Evolutionary conservation across 768 basidiomycete genomes (phyloP).

Genomic region (Podaxis sp.): DNA sequence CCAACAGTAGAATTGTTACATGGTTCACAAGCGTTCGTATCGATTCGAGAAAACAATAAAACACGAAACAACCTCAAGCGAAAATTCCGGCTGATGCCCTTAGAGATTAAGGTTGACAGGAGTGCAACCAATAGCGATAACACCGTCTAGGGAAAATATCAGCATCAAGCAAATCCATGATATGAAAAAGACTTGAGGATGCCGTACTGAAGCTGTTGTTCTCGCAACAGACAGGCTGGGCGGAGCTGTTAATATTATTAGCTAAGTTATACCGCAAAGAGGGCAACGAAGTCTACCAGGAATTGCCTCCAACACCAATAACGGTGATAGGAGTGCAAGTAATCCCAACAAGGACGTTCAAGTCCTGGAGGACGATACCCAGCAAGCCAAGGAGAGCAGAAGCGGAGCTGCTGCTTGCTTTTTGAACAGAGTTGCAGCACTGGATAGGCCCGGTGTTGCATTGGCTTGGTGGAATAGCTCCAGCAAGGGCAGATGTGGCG

Average conservation of each 20-base stretch:
- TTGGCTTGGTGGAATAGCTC: conserved; percentile 7
- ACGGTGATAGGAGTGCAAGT: conserved; percentile 22
- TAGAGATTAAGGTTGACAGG: conserved; percentile 19
- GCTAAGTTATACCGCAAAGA: not conserved
- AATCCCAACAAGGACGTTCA: conserved; percentile 19
- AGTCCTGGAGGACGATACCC: conserved; percentile 18
- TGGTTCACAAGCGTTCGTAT: too few species aligned
- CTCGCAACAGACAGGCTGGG: conserved; percentile 22
- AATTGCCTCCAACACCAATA: conserved; percentile 19
- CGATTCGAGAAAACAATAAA: too few species aligned
- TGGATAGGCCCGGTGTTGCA: conserved; percentile 22
- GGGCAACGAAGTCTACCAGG: conserved; percentile 16
- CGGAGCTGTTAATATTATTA: conserved; percentile 11
- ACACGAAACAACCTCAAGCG: too few species aligned
- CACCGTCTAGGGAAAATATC: conserved; percentile 9
- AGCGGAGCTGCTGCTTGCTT: conserved; percentile 7
- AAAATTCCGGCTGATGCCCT: not conserved
- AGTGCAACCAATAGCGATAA: conserved; percentile 19
- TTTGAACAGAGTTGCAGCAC: conserved; percentile 21
- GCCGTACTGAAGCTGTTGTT: conserved; percentile 20
- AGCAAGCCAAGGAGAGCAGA: conserved; percentile 18
- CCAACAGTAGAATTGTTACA: too few species aligned
- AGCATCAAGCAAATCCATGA: too few species aligned
- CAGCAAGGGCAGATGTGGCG: too few species aligned
- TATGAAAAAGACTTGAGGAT: too few species aligned